Conservation (phyloP, 2,329 filamentous ascomycete genomes). For the Cordyceps cicadae region DNA sequence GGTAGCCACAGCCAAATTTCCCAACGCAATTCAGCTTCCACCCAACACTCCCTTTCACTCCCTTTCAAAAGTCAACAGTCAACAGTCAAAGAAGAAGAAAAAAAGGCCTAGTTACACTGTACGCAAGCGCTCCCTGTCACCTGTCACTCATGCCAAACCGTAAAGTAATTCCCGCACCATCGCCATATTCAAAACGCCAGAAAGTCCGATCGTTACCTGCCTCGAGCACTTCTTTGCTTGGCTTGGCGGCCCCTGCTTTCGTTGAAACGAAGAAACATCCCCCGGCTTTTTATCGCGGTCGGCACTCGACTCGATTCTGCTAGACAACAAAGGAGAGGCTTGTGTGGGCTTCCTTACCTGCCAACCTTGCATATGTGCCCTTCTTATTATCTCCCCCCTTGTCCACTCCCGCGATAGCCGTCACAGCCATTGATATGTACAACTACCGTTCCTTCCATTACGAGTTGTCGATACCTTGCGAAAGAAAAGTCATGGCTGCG, state of each 20-base stretch:
- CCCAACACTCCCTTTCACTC: not conserved
- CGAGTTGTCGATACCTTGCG: no score
- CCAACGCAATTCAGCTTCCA: slow-evolving; percentile 7
- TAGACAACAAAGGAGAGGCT: not conserved
- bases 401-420: not conserved
- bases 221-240: not conserved
- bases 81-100: no score
- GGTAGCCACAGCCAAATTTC: slow-evolving; percentile 1
- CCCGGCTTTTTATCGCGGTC: slow-evolving; percentile 8
- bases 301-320: not conserved
- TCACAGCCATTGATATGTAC: not conserved
- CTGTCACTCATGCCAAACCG: not conserved
- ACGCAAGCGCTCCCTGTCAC: not conserved
- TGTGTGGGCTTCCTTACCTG: not conserved
- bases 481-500: no score
- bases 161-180: not conserved
- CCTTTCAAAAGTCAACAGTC: no score
- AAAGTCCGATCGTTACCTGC: not conserved
- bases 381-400: slow-evolving; percentile 9
- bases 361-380: not conserved
- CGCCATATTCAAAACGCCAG: not conserved
- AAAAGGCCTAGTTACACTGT: no score
- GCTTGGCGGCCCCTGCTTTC: not conserved
- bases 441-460: no score
- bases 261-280: not conserved